Base-by-base conservation (phyloP, 805 yeast species). In the Yamadazyma phyllophila region DNA sequence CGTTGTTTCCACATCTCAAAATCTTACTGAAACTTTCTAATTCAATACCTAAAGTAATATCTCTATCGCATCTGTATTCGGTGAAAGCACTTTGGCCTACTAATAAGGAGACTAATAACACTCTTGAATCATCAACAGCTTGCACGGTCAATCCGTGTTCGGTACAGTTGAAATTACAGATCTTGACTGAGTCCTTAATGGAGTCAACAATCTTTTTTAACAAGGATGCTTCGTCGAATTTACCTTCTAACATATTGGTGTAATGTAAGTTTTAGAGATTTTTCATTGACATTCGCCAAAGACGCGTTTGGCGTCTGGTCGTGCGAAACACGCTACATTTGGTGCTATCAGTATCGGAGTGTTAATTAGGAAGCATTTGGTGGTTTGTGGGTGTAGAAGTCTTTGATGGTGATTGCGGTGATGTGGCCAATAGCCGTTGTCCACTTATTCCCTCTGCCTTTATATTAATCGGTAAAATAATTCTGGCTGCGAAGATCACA, bases 81-180 rank as follows among this genome's bases (percentile, higher is more conserved):
- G 81, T 77, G 73, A 94, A 94, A 10, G 96, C 91, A 50, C 87
- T 91, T 52, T 83, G 81, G 48, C 95, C 96, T 55, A 94, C 85
- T 57, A 88, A 80, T 52, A 94, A 74, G 15, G 96, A 86, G 34
- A 92, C 96, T 53, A 94, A 78, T 52, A 91, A 79, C 48, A 94
- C 97, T 76, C 97, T 88, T 24, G 99, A 90, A 64, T 90, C 95
- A 69, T 94, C 99, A 56, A 94, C 94, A 24, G 99, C 98, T 74
- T 94, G 98, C 16, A 95, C 92, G 9, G 95, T 85, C 60, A 94
- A 85, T 55, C 99, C 99, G 51, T 82, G 80, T 66, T 88, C 94
- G n/a, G 95, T 82, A 73, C 97, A 94, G 74, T 90, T 94, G 77
- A 94, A 88, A 77, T 94, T 94, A 74, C 97, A 94, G 58, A 91